phyloP scores from a whole-genome alignment of 169 alveolate genomes.

The Plasmodium falciparum region DNA sequence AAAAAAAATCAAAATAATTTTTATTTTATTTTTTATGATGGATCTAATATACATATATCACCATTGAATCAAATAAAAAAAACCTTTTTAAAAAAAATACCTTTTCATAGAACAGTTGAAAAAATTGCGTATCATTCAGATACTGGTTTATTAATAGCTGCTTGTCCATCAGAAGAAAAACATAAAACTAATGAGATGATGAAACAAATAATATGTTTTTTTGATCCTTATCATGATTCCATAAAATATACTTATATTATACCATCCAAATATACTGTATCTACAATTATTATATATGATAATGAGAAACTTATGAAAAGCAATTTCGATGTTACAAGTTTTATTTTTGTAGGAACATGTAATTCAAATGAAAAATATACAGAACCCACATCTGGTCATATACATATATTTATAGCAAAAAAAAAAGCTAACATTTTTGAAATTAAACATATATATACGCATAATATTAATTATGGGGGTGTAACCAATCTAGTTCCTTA shows the following conservation, averaged over 20 bases:
- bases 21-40: conserved; percentile 67
- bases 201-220: conserved; percentile 70
- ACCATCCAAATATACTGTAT: conserved; percentile 70
- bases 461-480: conserved; percentile 57
- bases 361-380: conserved; percentile 35
- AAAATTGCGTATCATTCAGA: conserved; percentile 69
- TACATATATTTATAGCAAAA: conserved; percentile 49
- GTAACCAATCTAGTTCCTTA: conserved; percentile 40
- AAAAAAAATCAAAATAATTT: conserved; percentile 61
- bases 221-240: conserved; percentile 54
- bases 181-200: conserved; percentile 60
- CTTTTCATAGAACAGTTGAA: conserved; percentile 73
- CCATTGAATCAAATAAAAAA: conserved; percentile 56
- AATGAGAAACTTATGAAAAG: neutral
- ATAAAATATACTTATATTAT: conserved; percentile 46
- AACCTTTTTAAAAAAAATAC: conserved; percentile 41
- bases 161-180: conserved; percentile 72
- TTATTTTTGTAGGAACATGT: conserved; percentile 64
- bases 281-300: conserved; percentile 51
- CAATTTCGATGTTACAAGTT: conserved; percentile 12
- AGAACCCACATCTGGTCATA: conserved; percentile 68
- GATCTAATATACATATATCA: conserved; percentile 29
- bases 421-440: conserved; percentile 42
- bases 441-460: conserved; percentile 67
- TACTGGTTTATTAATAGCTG: conserved; percentile 42